phyloP scores from a whole-genome alignment of 2,329 filamentous ascomycete species.

The Colletotrichum tropicicola region DNA sequence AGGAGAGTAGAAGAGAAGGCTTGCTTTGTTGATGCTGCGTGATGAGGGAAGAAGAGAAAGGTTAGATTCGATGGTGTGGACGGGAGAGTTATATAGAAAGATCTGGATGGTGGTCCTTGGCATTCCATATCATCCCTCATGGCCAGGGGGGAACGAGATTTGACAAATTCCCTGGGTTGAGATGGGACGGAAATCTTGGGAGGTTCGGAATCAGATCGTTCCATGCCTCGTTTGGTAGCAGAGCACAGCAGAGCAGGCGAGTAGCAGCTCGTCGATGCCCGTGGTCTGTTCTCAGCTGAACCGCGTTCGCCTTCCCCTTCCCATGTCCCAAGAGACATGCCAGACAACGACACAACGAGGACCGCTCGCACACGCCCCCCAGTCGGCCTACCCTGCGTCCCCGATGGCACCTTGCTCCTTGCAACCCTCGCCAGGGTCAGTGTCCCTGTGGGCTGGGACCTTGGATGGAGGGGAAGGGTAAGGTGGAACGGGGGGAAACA shows the following conservation, averaged over 20 bases:
- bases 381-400: conserved; percentile 14
- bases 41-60: conserved; percentile 1
- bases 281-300: conserved; percentile 26
- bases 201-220: conserved; percentile 27
- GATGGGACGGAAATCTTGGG: conserved; percentile 22
- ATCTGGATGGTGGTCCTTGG: conserved; percentile 18
- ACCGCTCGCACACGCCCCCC: not conserved
- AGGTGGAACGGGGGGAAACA: not conserved
- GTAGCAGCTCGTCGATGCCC: conserved; percentile 8
- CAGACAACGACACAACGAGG: not conserved
- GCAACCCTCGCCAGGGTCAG: conserved; percentile 14
- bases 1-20: conserved; percentile 22
- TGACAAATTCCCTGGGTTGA: conserved; percentile 22
- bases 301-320: conserved; percentile 1
- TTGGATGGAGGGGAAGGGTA: not conserved
- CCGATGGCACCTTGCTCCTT: conserved; percentile 19
- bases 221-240: conserved; percentile 6
- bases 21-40: conserved; percentile 28
- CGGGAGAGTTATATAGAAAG: conserved; percentile 27
- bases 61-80: conserved; percentile 17
- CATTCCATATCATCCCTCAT: conserved; percentile 21
- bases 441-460: conserved; percentile 23
- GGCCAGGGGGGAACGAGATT: conserved; percentile 20
- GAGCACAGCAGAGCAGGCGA: not conserved
- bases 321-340: not conserved